Percentiles rank a stretch among this genome's conserved stretches.
Evolutionary conservation across 2,329 filamentous ascomycete genomes (phyloP).

Genomic region (Berkeleyomyces rouxiae): DNA sequence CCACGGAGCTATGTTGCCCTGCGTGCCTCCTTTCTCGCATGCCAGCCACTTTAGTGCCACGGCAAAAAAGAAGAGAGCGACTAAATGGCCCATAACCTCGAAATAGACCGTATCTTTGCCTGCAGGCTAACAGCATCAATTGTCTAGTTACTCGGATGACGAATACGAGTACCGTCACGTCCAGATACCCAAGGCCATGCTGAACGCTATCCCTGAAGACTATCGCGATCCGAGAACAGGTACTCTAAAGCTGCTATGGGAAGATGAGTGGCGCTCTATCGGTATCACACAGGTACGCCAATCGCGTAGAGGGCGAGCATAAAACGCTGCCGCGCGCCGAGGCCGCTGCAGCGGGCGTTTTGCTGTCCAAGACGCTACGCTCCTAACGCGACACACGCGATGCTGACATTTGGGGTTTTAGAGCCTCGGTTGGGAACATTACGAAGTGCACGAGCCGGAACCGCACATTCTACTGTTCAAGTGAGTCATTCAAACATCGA

Average conservation of each 20-base stretch:
- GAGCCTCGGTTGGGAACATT: conserved; percentile 98
- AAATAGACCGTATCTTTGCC: neutral
- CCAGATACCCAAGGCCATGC: conserved; percentile 93
- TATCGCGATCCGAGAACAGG: conserved; percentile 82
- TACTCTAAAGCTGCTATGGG: conserved; percentile 90
- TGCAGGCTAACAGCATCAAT: neutral
- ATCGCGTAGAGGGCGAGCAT: neutral
- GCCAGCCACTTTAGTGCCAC: neutral
- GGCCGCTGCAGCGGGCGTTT: neutral
- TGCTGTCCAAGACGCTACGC: neutral
- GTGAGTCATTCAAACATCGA: conserved; percentile 35
- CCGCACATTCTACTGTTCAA: conserved; percentile 98
- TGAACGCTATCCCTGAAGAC: conserved; percentile 88
- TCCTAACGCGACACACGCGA: neutral
- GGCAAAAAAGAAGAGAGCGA: neutral
- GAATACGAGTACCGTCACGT: conserved; percentile 96
- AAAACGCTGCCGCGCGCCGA: neutral
- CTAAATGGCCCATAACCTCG: neutral
- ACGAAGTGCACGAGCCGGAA: conserved; percentile 96
- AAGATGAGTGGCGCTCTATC: conserved; percentile 93
- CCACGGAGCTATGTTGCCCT: neutral
- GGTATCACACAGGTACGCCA: conserved; percentile 84
- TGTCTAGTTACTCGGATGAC: conserved; percentile 69
- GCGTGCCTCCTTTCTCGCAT: neutral
- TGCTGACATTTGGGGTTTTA: conserved; percentile 23